These are phyloP conservation scores for Pelargonium myrrhifolium DNA, from an alignment of 441 rosid species.

Conservation along the genomic window DNA sequence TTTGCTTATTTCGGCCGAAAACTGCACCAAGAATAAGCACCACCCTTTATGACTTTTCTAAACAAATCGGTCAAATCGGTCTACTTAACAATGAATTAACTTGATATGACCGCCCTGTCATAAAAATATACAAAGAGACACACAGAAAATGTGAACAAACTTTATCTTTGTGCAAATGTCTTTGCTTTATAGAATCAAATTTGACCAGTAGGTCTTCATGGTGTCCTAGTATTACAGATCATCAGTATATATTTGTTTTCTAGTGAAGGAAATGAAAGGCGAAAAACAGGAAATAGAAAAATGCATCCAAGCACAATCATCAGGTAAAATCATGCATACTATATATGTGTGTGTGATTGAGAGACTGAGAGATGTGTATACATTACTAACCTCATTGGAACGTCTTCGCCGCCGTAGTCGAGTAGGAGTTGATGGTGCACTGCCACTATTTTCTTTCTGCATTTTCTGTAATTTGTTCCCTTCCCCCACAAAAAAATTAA, in stretches of 20 bases:
- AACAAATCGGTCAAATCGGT: not conserved
- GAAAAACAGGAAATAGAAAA: too few species aligned
- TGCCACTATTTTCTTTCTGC: conserved; percentile 37
- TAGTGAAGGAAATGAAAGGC: too few species aligned
- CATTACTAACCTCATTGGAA: conserved; percentile 34
- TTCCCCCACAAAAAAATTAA: not conserved
- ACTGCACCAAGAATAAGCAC: conserved; percentile 6
- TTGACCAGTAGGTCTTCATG: too few species aligned
- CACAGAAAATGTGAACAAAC: too few species aligned
- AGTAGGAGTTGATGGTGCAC: conserved; percentile 12
- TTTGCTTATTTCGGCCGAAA: conserved; percentile 9
- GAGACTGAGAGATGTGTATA: not conserved
- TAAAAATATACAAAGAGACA: too few species aligned
- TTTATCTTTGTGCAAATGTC: too few species aligned
- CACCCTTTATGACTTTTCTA: not conserved
- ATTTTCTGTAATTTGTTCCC: not conserved
- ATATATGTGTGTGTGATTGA: too few species aligned
- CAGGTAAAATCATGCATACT: too few species aligned
- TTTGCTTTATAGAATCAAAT: too few species aligned
- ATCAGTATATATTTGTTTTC: too few species aligned
- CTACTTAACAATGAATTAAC: conserved; percentile 4
- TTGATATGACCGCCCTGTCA: not conserved
- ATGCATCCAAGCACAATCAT: too few species aligned
- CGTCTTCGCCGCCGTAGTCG: conserved; percentile 34
- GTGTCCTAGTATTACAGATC: too few species aligned